These are phyloP conservation scores for Wickerhamomyces silvicola DNA, from an alignment of 805 yeast genomes.

Conservation along the genomic window DNA sequence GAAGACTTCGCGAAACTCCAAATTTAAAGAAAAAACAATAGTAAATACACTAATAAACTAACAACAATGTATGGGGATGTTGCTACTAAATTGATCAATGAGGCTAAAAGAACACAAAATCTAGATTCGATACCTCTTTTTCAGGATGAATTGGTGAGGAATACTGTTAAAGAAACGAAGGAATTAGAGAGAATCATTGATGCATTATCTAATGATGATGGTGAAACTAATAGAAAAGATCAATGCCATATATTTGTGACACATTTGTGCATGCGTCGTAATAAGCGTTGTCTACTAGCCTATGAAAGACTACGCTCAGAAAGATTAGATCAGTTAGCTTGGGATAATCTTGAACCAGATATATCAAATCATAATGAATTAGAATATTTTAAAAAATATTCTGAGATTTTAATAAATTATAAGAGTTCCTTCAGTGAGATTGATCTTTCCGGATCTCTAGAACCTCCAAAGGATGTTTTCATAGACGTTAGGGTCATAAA, in stretches of 20 bases:
- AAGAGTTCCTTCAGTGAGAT: conserved; percentile 77
- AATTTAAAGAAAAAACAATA: background rate
- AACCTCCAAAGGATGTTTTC: conserved; percentile 87
- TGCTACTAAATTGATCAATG: conserved; percentile 76
- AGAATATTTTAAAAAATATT: conserved; percentile 66
- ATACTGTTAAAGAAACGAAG: conserved; percentile 62
- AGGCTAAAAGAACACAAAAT: conserved; percentile 72
- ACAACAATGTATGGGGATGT: conserved; percentile 77
- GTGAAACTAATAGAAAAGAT: conserved; percentile 36
- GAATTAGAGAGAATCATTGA: conserved; percentile 57
- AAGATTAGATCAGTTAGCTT: conserved; percentile 57
- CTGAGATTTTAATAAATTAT: conserved; percentile 64
- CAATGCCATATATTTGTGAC: conserved; percentile 54
- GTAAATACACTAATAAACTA: background rate
- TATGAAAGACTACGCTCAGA: conserved; percentile 70
- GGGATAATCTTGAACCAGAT: conserved; percentile 59
- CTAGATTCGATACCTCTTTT: conserved; percentile 63
- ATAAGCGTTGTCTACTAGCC: conserved; percentile 84
- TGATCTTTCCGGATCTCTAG: conserved; percentile 82
- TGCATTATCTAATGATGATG: conserved; percentile 29
- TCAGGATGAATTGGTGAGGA: conserved; percentile 64
- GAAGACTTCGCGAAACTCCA: too few relatives aligned
- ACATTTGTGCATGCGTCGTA: conserved; percentile 72
- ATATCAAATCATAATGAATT: conserved; percentile 72
- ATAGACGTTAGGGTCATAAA: conserved; percentile 89